These are phyloP conservation scores for Aspergillus pseudonomiae DNA, from an alignment of 2,329 filamentous ascomycete genomes.

Conservation along the genomic window DNA sequence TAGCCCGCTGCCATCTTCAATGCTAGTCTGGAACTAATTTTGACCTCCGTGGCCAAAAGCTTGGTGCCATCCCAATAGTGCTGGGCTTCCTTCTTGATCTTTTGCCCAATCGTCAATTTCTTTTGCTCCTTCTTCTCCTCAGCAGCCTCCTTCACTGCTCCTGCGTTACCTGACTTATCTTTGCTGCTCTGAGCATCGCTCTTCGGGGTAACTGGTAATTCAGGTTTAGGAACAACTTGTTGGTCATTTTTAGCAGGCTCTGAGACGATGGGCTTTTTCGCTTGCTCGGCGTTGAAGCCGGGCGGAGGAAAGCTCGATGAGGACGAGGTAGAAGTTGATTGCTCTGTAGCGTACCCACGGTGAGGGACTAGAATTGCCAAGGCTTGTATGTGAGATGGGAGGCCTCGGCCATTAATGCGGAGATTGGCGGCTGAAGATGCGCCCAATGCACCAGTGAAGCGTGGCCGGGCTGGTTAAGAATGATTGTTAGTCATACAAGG, in stretches of 20 bases:
- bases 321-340: constrained; percentile 51
- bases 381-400: constrained; percentile 58
- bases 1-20: constrained; percentile 98
- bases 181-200: constrained; percentile 52
- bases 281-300: constrained; percentile 86
- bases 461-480: constrained; percentile 33
- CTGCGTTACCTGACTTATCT: constrained; percentile 63
- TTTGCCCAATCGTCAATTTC: constrained; percentile 86
- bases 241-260: constrained; percentile 47
- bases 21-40: constrained; percentile 86
- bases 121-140: constrained; percentile 73
- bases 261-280: constrained; percentile 77
- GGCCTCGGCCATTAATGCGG: constrained; percentile 35
- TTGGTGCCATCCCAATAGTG: constrained; percentile 99
- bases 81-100: constrained; percentile 88
- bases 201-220: constrained; percentile 47
- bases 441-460: constrained; percentile 34
- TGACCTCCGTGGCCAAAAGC: constrained; percentile 86
- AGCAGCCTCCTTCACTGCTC: constrained; percentile 63
- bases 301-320: constrained; percentile 69
- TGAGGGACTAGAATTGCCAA: constrained; percentile 61
- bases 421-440: constrained; percentile 37
- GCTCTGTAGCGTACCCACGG: constrained; percentile 59
- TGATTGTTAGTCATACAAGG: constrained; percentile 7
- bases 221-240: constrained; percentile 42